Conservation (phyloP, 148 eudicot species). For the Fagopyrum homotropicum region DNA sequence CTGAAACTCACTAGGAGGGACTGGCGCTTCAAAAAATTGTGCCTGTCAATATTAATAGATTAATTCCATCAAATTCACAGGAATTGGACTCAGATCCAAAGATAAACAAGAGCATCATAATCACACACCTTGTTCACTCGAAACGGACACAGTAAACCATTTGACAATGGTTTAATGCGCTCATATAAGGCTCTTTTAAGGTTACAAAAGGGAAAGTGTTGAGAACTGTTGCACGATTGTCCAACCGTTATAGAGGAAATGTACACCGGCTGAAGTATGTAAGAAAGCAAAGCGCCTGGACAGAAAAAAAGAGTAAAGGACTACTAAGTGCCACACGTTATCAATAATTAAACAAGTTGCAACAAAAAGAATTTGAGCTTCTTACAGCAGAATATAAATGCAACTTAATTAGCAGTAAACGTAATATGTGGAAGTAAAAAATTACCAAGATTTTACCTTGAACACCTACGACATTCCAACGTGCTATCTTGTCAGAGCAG, state of each 20-base stretch:
- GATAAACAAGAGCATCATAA: neutral
- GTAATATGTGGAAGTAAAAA: neutral
- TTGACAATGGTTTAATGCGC: constrained; percentile 44
- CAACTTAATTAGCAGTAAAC: neutral
- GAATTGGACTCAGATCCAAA: neutral
- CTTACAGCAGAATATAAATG: neutral
- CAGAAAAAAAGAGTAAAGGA: neutral
- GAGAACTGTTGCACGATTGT: constrained; percentile 31
- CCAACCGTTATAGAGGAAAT: constrained; percentile 75
- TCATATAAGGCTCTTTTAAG: constrained; percentile 62
- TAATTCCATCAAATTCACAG: neutral
- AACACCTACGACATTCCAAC: constrained; percentile 88
- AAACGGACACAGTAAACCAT: constrained; percentile 49
- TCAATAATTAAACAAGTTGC: neutral
- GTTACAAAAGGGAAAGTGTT: constrained; percentile 23
- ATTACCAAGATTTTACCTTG: constrained; percentile 47
- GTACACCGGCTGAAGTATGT: constrained; percentile 70
- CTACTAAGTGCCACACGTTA: neutral
- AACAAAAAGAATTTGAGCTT: neutral
- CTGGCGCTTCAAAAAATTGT: constrained; percentile 50
- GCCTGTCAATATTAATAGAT: constrained; percentile 43
- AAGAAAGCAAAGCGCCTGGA: constrained; percentile 75
- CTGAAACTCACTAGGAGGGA: constrained; percentile 78
- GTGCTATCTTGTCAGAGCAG: constrained; percentile 97
- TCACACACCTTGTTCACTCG: constrained; percentile 60